phyloP scores from a whole-genome alignment of 805 yeast genomes.

The Kodamaea hsintzibuensis region DNA sequence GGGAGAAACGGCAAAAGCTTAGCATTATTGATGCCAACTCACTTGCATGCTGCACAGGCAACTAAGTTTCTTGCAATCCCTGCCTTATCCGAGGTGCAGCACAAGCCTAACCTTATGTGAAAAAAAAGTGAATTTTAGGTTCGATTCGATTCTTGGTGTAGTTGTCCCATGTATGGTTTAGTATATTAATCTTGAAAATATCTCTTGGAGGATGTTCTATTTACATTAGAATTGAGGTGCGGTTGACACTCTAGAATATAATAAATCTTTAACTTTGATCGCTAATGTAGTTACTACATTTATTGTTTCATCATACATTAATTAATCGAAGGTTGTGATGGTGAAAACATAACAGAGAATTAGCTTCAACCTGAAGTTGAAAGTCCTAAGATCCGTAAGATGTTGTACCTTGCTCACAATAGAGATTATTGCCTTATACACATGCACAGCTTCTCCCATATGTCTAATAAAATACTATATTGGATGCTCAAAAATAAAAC shows the following conservation, averaged over 20 bases:
- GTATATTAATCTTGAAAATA: not conserved
- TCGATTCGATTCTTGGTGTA: not conserved
- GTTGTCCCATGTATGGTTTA: not conserved
- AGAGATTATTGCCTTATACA: not conserved
- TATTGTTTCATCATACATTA: no score
- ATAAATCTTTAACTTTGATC: no score
- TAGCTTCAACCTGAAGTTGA: no score
- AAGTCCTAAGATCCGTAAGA: not conserved
- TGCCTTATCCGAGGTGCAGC: not conserved
- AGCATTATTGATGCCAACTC: not conserved
- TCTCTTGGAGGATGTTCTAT: not conserved
- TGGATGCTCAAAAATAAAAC: not conserved
- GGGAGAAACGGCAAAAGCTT: not conserved
- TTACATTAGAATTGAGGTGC: not conserved
- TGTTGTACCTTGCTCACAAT: not conserved
- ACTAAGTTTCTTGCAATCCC: slow-evolving; percentile 2
- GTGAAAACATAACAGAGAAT: no score
- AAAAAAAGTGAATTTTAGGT: not conserved
- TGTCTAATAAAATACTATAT: not conserved
- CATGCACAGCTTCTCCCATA: not conserved
- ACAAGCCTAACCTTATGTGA: not conserved
- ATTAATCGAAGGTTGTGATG: no score
- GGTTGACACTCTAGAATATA: not conserved
- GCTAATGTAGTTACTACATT: no score
- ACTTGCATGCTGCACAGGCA: not conserved